These are phyloP conservation scores for Apostasia ramifera DNA, from an alignment of 106 monocot species.

Conservation along the genomic window DNA sequence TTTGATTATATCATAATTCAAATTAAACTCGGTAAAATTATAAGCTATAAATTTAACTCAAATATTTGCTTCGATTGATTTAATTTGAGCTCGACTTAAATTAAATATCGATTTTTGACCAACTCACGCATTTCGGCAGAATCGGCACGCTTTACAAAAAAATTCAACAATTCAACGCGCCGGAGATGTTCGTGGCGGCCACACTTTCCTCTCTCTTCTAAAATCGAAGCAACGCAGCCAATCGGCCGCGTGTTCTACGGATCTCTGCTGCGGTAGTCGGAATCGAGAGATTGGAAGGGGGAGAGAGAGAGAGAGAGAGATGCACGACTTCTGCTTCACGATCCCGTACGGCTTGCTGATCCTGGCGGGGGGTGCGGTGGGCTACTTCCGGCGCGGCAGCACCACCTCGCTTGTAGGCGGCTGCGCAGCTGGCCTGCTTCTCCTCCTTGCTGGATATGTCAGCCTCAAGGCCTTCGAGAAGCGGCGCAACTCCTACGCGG, in stretches of 20 bases:
- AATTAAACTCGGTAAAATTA: too few relatives aligned
- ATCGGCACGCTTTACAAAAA: too few relatives aligned
- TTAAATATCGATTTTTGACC: too few relatives aligned
- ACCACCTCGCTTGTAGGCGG: slow-evolving; percentile 71
- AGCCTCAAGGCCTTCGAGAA: slow-evolving; percentile 81
- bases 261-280: background rate
- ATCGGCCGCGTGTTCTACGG: background rate
- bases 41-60: too few relatives aligned
- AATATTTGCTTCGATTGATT: too few relatives aligned
- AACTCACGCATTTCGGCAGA: too few relatives aligned
- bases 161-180: too few relatives aligned
- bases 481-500: slow-evolving; percentile 46
- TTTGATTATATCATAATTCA: too few relatives aligned
- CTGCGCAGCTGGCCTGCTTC: slow-evolving; percentile 44
- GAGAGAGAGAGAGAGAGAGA: slow-evolving; percentile 12
- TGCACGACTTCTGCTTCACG: slow-evolving; percentile 95
- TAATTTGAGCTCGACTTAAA: too few relatives aligned
- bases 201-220: background rate
- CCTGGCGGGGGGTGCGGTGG: slow-evolving; percentile 54
- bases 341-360: slow-evolving; percentile 82
- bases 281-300: background rate
- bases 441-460: slow-evolving; percentile 61
- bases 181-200: background rate
- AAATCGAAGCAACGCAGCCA: background rate
- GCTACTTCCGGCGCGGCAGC: slow-evolving; percentile 51